Evolutionary conservation across 176 grass and related monocot species (phyloP), one percentile per base, ranked within the genome.

Genomic region (Alopecurus myosuroides): DNA sequence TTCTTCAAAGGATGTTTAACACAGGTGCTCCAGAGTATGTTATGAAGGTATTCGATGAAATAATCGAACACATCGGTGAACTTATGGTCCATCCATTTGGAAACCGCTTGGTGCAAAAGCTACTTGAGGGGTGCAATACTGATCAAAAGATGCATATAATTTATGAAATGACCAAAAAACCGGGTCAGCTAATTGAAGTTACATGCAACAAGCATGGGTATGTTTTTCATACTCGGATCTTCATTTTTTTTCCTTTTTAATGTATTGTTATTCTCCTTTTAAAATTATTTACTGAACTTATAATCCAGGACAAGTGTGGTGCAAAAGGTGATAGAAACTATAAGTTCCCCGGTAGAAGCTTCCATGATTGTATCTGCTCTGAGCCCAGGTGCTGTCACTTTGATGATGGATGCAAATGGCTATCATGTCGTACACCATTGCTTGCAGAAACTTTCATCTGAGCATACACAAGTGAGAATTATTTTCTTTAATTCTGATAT

Each of bases 141-240:
- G 74, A 87, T 60, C 92, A 94, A 77, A 89, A 72, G 34, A 79
- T 82, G 82, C 83, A 48, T 44, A 66, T 97, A 73, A 23, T 92
- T 84, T 86, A 85, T 79, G 83, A 92, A 92, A 85, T 97, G 53
- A 92, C 92, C 1, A 88, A 86, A 70, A 80, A 10, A 51, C 85
- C 83, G 22, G 86, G 80, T 25, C 45, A 87, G 23, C 80, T 97
- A 65, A 77, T 90, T 62, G 18, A 52, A 65, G 75, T 97, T 65
- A 75, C 94, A 26, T 97, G 92, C 77, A 83, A 97, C 75, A 92
- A 85, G 78, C 86, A 97, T 58, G 94, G 94, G 94, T 97, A 97
- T 70, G 85, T 11, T 7, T 12, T 55, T 63, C 57, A 64, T 66
- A 22, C 18, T 80, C 42, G 66, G 35, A 29, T 65, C 39, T 87